Evolutionary conservation across 495 filamentous ascomycete genomes (phyloP), one percentile per base, ranked within the genome.

Genomic region (Opeltia flavorubescens): DNA sequence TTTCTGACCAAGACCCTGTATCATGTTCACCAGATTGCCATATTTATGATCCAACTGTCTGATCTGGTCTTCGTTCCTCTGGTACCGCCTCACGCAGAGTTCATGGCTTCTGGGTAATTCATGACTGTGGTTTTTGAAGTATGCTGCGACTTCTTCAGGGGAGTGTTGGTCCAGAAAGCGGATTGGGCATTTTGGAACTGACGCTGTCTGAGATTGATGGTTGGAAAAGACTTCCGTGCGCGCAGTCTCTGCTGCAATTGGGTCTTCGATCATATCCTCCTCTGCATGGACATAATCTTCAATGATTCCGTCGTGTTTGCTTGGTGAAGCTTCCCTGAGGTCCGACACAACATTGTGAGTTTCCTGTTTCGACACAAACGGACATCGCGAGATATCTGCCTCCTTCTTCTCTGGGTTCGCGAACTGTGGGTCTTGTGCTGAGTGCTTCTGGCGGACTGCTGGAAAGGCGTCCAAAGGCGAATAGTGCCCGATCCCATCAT

Each of bases 51-150:
- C 88, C 23, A 95, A 67, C 55, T 87, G 81, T 46, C 76, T 76
- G 54, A 94, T 86, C 49, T 84, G 82, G 49, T 82, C 74, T 24
- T 83, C 77, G 57, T 89, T 88, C 57, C 73, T 76, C 59, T 94
- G 86, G 60, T 88, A 93, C 31, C 88, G 76, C 51, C 80, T 76
- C 46, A 95, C 83, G 59, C 88, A 95, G 17, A 94, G 77, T 50
- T 88, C 86, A 62, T 95, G 88, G 54, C 85, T 91, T 48, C 88
- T 71, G 3, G 88, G 88, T 24, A 95, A 76, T 53, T 94, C 84
- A 55, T 95, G 87, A 59, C 94, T 94, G 66, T 95, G 88, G 20
- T 76, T 81, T 59, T 94, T 84, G 46, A 95, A 81, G 56, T 94
- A 95, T 50, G 78, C 70, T 13, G 87, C 88, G 40, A 95, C 78